phyloP scores from a whole-genome alignment of 1,284 basidiomycete genomes.

The Xanthoconium separans region DNA sequence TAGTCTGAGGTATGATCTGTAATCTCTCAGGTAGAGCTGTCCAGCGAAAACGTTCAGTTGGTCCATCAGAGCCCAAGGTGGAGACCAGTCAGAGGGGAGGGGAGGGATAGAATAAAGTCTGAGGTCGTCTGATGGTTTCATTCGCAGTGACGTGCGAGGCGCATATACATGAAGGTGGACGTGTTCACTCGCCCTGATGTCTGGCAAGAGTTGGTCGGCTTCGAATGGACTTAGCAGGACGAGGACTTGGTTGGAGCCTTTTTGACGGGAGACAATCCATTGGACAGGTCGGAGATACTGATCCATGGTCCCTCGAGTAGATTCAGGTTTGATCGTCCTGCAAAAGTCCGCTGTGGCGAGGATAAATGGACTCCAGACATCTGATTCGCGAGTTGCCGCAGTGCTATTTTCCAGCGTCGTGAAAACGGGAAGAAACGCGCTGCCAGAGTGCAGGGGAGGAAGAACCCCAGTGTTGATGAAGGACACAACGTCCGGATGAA shows the following conservation, averaged over 20 bases:
- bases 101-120: neutral
- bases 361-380: neutral
- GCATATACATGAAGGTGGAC: neutral
- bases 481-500: neutral
- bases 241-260: neutral
- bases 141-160: neutral
- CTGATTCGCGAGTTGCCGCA: neutral
- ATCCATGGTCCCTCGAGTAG: neutral
- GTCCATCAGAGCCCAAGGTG: neutral
- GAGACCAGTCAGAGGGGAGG: neutral
- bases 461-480: neutral
- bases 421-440: neutral
- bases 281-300: neutral
- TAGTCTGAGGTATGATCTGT: neutral
- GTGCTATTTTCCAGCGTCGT: neutral
- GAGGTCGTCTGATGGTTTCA: constrained; percentile 2
- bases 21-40: neutral
- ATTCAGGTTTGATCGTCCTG: neutral
- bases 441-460: neutral
- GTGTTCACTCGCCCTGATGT: neutral
- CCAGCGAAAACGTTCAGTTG: neutral
- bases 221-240: neutral
- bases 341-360: too few relatives aligned
- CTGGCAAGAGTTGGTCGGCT: neutral
- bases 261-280: neutral